Conservation (phyloP, 129 eudicot genomes). For the Flaveria trinervia region DNA sequence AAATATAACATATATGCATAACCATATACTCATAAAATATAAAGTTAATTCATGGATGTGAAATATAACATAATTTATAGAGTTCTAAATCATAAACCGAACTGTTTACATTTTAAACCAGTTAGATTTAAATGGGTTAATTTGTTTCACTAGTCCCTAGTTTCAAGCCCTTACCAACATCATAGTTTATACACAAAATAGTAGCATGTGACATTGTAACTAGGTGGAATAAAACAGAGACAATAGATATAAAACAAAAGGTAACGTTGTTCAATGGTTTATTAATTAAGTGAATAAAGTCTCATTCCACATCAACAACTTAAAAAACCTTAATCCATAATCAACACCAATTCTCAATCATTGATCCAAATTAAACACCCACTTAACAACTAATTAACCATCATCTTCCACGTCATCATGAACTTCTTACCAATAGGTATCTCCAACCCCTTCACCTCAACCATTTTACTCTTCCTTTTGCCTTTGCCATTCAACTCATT, state of each 20-base stretch:
- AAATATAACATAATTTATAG: too few species aligned
- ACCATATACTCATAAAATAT: too few species aligned
- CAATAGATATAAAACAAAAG: neutral
- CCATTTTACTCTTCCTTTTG: constrained; percentile 60
- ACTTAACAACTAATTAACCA: constrained; percentile 32
- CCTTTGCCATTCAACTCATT: constrained; percentile 44
- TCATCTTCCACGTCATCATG: constrained; percentile 70
- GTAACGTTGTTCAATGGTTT: neutral
- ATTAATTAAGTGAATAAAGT: neutral
- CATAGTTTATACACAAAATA: too few species aligned
- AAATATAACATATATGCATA: too few species aligned
- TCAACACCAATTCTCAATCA: neutral
- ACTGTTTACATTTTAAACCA: too few species aligned
- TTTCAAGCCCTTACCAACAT: too few species aligned
- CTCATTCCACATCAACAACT: neutral
- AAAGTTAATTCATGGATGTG: too few species aligned
- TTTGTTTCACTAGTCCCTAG: too few species aligned
- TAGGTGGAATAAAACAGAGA: too few species aligned
- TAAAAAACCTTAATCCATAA: neutral
- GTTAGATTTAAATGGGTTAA: too few species aligned
- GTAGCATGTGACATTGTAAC: too few species aligned
- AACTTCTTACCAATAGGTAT: constrained; percentile 78
- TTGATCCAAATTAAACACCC: constrained; percentile 16
- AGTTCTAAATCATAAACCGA: too few species aligned
- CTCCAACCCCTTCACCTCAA: constrained; percentile 73